Percentiles rank a stretch among this genome's conserved stretches.
phyloP scores from a whole-genome alignment of 129 eudicot genomes.

The carrot (Daucus carota) region DH1_v3.0 NC_030388.2:31612501-31613000 shows the following conservation, averaged over 20 bases:
- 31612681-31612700: slow-evolving; percentile 1
- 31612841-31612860: slow-evolving; percentile 3
- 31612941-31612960: no score
- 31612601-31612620: slow-evolving; percentile 41
- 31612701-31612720: slow-evolving; percentile 10
- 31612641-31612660: slow-evolving; percentile 14
- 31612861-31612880: slow-evolving; percentile 37
- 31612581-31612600: slow-evolving; percentile 17
- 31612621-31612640: slow-evolving; percentile 18
- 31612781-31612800: slow-evolving; percentile 32
- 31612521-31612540: no score
- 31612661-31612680: slow-evolving; percentile 17
- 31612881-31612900: slow-evolving; percentile 21
- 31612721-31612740: slow-evolving; percentile 14
- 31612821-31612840: slow-evolving; percentile 14
- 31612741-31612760: slow-evolving; percentile 11
- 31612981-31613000: no score
- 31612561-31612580: slow-evolving; percentile 15
- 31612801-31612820: slow-evolving; percentile 12
- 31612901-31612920: slow-evolving; percentile 9
- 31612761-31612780: slow-evolving; percentile 27
- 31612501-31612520: no score
- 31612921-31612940: not conserved
- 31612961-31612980: slow-evolving; percentile 1
- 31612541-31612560: slow-evolving; percentile 20